These are phyloP conservation scores for Acer negundo DNA, from an alignment of 345 rosid genomes.

Conservation along the genomic window DNA sequence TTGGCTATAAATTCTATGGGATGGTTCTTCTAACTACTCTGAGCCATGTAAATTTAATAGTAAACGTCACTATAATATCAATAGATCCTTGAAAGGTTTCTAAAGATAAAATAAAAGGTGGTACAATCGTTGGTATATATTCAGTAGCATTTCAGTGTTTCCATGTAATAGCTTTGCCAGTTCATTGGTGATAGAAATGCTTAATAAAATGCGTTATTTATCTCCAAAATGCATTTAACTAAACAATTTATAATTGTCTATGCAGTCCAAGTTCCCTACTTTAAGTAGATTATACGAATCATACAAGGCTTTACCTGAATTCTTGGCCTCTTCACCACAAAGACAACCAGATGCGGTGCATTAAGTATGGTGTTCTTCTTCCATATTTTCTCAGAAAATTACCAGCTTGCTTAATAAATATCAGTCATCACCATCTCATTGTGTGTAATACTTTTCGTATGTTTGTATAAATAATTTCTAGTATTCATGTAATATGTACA, in stretches of 20 bases:
- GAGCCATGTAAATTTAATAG: background rate
- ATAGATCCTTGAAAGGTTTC: background rate
- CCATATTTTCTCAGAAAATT: background rate
- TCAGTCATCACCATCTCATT: background rate
- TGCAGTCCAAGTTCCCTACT: slow-evolving; percentile 53
- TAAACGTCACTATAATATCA: background rate
- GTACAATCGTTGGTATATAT: background rate
- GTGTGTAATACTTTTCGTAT: background rate
- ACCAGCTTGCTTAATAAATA: background rate
- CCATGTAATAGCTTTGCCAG: background rate
- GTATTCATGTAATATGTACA: background rate
- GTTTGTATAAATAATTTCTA: background rate
- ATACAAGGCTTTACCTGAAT: slow-evolving; percentile 43
- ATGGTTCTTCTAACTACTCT: background rate
- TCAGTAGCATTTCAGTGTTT: background rate
- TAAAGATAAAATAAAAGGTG: too few species aligned
- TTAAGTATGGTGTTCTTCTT: slow-evolving; percentile 5
- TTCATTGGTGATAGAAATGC: background rate
- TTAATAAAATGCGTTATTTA: background rate
- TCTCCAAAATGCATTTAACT: background rate
- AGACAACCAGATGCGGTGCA: slow-evolving; percentile 48
- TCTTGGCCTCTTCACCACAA: slow-evolving; percentile 42
- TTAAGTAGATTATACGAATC: slow-evolving; percentile 43
- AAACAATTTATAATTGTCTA: background rate
- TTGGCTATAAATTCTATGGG: background rate